These are phyloP conservation scores for Pseudognaphalium luteoalbum DNA, from an alignment of 129 eudicot species.

Conservation along the genomic window DNA sequence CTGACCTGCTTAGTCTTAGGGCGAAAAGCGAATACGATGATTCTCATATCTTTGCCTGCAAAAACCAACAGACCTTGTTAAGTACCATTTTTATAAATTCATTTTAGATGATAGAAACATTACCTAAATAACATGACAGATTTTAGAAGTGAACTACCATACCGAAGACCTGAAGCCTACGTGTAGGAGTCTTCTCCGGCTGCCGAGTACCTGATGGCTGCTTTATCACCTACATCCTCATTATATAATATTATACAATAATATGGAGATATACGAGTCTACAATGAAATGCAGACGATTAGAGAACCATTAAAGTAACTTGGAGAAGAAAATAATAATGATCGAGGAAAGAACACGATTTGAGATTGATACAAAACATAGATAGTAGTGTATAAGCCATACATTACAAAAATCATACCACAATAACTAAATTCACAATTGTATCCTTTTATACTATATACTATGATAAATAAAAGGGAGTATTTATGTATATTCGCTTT, in stretches of 20 bases:
- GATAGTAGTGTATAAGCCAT: background rate
- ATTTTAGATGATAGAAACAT: background rate
- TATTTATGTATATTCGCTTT: too few species aligned
- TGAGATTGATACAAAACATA: background rate
- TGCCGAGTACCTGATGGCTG: conserved; percentile 67
- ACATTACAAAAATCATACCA: background rate
- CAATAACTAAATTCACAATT: background rate
- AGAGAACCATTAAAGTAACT: conserved; percentile 18
- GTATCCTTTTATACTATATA: background rate
- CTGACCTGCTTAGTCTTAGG: conserved; percentile 90
- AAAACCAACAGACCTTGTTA: conserved; percentile 14
- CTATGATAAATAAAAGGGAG: too few species aligned
- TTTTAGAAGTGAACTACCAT: conserved; percentile 38
- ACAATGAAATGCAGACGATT: conserved; percentile 9
- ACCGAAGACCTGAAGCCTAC: conserved; percentile 89
- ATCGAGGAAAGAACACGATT: background rate
- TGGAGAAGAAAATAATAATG: conserved; percentile 5
- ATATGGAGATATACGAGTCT: conserved; percentile 1
- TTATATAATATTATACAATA: background rate
- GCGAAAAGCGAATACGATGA: conserved; percentile 75
- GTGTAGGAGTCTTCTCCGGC: conserved; percentile 58
- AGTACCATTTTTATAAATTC: background rate
- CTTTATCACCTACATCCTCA: conserved; percentile 52
- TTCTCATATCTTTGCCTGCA: conserved; percentile 98
- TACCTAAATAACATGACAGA: conserved; percentile 10